Conservation (phyloP, 2,329 filamentous ascomycete species). For the Diaporthe sp. region DNA sequence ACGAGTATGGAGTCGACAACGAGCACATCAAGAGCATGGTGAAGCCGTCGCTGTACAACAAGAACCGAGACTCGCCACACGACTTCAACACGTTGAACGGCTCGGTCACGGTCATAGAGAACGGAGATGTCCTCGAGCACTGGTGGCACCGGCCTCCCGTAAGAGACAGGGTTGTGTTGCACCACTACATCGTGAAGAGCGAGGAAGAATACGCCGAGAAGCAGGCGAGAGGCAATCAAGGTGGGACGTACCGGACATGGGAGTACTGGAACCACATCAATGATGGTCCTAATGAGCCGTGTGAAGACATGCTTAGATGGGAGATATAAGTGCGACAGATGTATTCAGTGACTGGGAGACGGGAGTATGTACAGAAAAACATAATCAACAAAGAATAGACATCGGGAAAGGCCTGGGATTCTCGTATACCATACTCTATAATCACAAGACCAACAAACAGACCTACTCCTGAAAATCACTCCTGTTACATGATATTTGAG, state of each 20-base stretch:
- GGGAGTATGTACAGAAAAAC: no score
- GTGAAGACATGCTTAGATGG: constrained; percentile 28
- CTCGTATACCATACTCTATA: no score
- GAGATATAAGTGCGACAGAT: not conserved
- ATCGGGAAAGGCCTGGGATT: no score
- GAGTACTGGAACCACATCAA: constrained; percentile 28
- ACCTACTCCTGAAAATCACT: not conserved
- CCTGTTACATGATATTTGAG: not conserved
- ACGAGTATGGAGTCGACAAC: constrained; percentile 46
- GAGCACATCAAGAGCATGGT: constrained; percentile 23
- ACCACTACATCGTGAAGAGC: constrained; percentile 53
- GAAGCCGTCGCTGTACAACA: constrained; percentile 25
- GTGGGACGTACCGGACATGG: not conserved
- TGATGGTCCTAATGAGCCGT: constrained; percentile 8
- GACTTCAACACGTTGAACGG: constrained; percentile 44
- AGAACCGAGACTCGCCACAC: constrained; percentile 44
- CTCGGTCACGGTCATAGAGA: constrained; percentile 47
- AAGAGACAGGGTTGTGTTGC: constrained; percentile 48
- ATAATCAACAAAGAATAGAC: no score
- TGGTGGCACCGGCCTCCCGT: constrained; percentile 48
- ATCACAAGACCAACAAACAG: not conserved
- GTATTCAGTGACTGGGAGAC: no score
- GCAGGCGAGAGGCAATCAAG: not conserved
- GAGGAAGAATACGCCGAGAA: constrained; percentile 47
- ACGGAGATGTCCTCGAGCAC: constrained; percentile 42